Percentiles rank a stretch among this genome's conserved stretches.
phyloP scores from a whole-genome alignment of 768 basidiomycete species.

The Rickenella mellea region DNA sequence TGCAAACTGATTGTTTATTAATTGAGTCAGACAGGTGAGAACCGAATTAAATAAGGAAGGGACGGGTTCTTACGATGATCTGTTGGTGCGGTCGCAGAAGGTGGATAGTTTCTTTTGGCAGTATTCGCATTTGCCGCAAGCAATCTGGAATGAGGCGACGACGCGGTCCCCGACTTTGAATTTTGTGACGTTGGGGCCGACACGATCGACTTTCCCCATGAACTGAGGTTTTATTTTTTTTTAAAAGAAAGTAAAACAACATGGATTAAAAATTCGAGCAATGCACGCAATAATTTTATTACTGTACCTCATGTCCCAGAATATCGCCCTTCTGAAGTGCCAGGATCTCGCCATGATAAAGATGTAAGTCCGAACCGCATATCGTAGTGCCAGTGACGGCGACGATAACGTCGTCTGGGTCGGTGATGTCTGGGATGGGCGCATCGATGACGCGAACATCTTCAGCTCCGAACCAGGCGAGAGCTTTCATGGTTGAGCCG shows the following conservation, averaged over 20 bases:
- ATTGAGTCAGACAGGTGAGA: neutral
- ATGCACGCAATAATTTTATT: neutral
- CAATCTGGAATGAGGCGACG: constrained; percentile 72
- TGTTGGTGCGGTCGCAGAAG: constrained; percentile 67
- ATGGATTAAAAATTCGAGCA: neutral
- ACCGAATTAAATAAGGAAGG: constrained; percentile 3
- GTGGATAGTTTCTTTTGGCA: constrained; percentile 68
- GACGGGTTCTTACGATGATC: constrained; percentile 36
- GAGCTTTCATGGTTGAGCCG: constrained; percentile 55
- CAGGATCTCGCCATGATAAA: constrained; percentile 62
- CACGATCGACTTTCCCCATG: constrained; percentile 59
- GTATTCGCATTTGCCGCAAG: constrained; percentile 62
- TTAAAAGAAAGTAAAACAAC: neutral
- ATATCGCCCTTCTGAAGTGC: constrained; percentile 66
- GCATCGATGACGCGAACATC: constrained; percentile 39
- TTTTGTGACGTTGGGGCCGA: constrained; percentile 56
- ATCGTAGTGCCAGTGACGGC: constrained; percentile 71
- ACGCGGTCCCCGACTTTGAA: constrained; percentile 59
- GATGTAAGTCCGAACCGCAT: constrained; percentile 58
- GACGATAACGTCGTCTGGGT: constrained; percentile 68
- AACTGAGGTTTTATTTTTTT: constrained; percentile 24
- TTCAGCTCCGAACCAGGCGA: constrained; percentile 55
- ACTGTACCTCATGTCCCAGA: constrained; percentile 56
- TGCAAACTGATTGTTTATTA: constrained; percentile 32
- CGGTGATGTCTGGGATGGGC: constrained; percentile 49